Evolutionary conservation across 257 asterid species (phyloP).

Genomic region (Solanum neorickii): DNA sequence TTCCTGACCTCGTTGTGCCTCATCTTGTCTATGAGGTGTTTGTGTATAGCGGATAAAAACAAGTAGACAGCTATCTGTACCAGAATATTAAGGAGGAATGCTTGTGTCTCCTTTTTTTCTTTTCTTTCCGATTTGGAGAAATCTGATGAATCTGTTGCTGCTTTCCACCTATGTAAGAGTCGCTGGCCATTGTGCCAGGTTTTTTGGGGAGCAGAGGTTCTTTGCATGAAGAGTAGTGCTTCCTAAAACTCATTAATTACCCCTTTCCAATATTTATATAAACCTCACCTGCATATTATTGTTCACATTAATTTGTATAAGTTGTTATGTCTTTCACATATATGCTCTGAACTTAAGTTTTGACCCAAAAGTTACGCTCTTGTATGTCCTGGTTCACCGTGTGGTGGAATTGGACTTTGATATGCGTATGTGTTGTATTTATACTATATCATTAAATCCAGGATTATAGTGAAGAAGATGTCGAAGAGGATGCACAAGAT

Average conservation of each 20-base stretch:
- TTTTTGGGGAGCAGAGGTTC: background rate
- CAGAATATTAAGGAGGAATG: background rate
- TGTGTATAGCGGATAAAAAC: background rate
- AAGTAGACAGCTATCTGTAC: background rate
- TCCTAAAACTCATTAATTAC: background rate
- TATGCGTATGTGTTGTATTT: background rate
- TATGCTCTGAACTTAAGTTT: background rate
- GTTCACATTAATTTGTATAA: background rate
- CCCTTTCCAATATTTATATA: background rate
- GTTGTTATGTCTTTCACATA: background rate
- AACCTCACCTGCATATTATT: background rate
- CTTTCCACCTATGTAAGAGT: background rate
- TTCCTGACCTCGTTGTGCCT: background rate
- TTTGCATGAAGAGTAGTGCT: background rate
- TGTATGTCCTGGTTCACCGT: background rate
- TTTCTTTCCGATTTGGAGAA: background rate
- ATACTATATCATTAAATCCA: conserved; percentile 6
- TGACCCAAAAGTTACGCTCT: background rate
- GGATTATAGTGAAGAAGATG: conserved; percentile 42
- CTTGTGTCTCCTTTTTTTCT: background rate
- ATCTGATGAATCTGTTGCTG: background rate
- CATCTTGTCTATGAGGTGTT: background rate
- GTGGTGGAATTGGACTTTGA: background rate
- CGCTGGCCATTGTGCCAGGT: background rate
- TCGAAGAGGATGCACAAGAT: conserved; percentile 13